Evolutionary conservation across 2,329 filamentous ascomycete genomes (phyloP).

Genomic region (Alternaria sp.): DNA sequence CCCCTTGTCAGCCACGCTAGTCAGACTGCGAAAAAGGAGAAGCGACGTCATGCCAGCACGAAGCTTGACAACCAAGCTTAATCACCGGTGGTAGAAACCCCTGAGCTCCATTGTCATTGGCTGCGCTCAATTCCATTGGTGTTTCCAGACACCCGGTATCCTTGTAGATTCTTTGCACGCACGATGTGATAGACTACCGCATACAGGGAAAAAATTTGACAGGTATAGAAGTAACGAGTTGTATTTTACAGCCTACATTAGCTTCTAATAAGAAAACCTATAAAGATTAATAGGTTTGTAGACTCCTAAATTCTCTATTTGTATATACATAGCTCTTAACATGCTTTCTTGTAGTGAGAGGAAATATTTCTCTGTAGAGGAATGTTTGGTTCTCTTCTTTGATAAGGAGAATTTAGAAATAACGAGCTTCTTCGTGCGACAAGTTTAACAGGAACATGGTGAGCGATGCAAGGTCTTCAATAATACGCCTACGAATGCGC

Average conservation of each 20-base stretch:
- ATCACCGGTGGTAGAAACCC: background rate
- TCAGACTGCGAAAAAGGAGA: background rate
- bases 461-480: constrained; percentile 1
- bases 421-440: background rate
- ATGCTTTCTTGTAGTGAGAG: too few species aligned
- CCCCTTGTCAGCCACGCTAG: background rate
- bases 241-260: too few species aligned
- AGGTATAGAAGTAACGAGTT: too few species aligned
- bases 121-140: background rate
- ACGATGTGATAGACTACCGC: too few species aligned
- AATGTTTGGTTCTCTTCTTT: too few species aligned
- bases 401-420: background rate
- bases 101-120: background rate
- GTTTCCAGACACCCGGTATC: background rate
- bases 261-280: too few species aligned
- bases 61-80: background rate
- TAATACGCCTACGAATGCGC: constrained; percentile 1
- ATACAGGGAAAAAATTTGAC: too few species aligned
- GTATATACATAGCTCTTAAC: too few species aligned
- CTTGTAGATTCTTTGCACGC: background rate
- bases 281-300: too few species aligned
- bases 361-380: too few species aligned
- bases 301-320: too few species aligned
- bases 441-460: background rate
- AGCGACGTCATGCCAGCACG: background rate